Evolutionary conservation across 2,329 filamentous ascomycete species (phyloP).

Genomic region (Ascochyta lentis): DNA sequence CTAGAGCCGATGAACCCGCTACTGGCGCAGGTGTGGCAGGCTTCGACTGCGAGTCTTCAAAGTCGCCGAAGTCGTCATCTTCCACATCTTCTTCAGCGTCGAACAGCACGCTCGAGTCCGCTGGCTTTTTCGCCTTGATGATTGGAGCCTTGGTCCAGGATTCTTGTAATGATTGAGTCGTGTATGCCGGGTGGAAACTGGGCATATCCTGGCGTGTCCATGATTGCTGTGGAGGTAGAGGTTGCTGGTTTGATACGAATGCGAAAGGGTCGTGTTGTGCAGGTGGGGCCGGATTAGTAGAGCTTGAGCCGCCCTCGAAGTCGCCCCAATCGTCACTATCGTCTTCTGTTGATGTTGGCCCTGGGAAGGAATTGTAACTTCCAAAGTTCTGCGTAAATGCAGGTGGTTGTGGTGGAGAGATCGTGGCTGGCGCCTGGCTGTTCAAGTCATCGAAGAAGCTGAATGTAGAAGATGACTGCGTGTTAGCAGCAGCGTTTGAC

Average conservation of each 20-base stretch:
- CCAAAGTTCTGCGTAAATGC: slow-evolving; percentile 17
- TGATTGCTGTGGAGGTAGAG: slow-evolving; percentile 19
- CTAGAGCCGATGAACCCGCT: slow-evolving; percentile 25
- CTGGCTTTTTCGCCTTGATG: slow-evolving; percentile 40
- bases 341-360: slow-evolving; percentile 16
- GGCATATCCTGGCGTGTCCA: slow-evolving; percentile 26
- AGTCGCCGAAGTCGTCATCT: slow-evolving; percentile 49
- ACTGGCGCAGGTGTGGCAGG: slow-evolving; percentile 1
- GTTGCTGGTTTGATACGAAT: slow-evolving; percentile 17
- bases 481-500: not conserved
- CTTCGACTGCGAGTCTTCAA: slow-evolving; percentile 33
- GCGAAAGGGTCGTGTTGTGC: slow-evolving; percentile 29
- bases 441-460: slow-evolving; percentile 46
- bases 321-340: slow-evolving; percentile 52
- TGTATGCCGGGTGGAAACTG: slow-evolving; percentile 1
- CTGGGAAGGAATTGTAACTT: not conserved
- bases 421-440: slow-evolving; percentile 19
- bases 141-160: slow-evolving; percentile 37
- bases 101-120: slow-evolving; percentile 49
- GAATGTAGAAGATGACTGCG: slow-evolving; percentile 32
- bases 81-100: slow-evolving; percentile 48
- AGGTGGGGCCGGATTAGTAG: slow-evolving; percentile 18
- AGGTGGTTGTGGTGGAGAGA: slow-evolving; percentile 20
- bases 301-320: slow-evolving; percentile 43
- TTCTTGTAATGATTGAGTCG: slow-evolving; percentile 17